Evolutionary conservation across 345 rosid genomes (phyloP).

Genomic region (Populus davidiana): DNA sequence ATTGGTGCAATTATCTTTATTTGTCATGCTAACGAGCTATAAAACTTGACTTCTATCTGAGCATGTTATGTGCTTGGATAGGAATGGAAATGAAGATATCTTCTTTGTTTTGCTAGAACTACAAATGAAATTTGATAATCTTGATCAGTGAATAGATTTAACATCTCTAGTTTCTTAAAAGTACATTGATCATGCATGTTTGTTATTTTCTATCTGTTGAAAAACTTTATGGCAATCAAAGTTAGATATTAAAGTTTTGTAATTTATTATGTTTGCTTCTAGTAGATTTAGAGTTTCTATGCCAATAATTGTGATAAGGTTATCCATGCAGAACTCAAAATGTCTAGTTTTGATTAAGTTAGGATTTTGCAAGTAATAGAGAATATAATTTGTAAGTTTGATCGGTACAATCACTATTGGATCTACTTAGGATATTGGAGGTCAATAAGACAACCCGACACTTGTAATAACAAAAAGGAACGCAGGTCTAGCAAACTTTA

Average conservation of each 20-base stretch:
- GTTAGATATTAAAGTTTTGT: neutral
- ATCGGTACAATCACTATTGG: neutral
- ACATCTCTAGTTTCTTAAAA: neutral
- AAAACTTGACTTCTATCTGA: neutral
- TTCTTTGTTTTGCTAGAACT: neutral
- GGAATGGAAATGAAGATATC: neutral
- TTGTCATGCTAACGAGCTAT: neutral
- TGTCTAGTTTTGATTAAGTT: neutral
- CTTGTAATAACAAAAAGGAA: neutral
- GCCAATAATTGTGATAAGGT: neutral
- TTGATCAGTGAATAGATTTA: neutral
- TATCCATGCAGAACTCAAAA: neutral
- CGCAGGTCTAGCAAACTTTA: neutral
- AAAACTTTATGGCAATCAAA: neutral
- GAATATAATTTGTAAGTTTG: no score
- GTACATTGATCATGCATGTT: neutral
- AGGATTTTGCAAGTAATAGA: neutral
- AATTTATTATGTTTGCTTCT: neutral
- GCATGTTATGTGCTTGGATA: neutral
- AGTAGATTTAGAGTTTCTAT: neutral
- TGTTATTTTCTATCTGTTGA: neutral
- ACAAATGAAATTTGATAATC: neutral
- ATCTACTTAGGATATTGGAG: neutral
- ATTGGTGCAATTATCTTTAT: constrained; percentile 7
- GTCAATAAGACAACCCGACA: neutral